Base-by-base conservation (phyloP, 2,329 filamentous ascomycete species). In the Hypoxylon sp. region DNA sequence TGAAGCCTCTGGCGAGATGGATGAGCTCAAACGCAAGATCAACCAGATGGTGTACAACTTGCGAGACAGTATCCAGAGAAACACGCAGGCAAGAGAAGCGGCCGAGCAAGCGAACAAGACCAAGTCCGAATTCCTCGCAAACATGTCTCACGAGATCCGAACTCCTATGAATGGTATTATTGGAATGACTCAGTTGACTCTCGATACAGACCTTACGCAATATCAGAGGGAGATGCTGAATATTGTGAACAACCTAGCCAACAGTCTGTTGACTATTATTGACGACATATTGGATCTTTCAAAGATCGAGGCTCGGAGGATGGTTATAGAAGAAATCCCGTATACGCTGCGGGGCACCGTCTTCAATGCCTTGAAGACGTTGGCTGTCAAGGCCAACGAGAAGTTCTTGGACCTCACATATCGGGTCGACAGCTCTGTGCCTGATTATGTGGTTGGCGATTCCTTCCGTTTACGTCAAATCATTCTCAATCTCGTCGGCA, bases 11-110 rank as follows among this genome's bases (percentile, higher is more conserved):
- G 96, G 96, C 71, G 96, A 99, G 81, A 98, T 99, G 96, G 96
- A 98, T 81, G 95, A 98, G 81, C 86, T 99, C 75, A 99, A 99
- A 83, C 91, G 95, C 76, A 98, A 98, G 86, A 98, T 99, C 87
- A 99, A 98, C 80, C 93, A 97, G 84, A 99, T 99, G 96, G 95
- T 98, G 59, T 96, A 93, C 79, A 97, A 97, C 78, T 84, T 99
- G 70, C 87, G 95, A 74, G 96, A 98, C 82, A 97, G 93, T 85
- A 98, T 99, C 74, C 95, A 98, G 80, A 90, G 94, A 79, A 99
- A 98, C 79, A 98, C 95, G 2, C 93, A 95, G 73, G 96, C 96
- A 64, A 92, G 96, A 81, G 95, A 98, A 81, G 95, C 95, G 51
- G 96, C 96, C 76, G 96, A 99, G 80, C 85, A 98, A 79, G 96